Conservation (phyloP, 2,329 filamentous ascomycete species). For the Neofusicoccum sp. region DNA sequence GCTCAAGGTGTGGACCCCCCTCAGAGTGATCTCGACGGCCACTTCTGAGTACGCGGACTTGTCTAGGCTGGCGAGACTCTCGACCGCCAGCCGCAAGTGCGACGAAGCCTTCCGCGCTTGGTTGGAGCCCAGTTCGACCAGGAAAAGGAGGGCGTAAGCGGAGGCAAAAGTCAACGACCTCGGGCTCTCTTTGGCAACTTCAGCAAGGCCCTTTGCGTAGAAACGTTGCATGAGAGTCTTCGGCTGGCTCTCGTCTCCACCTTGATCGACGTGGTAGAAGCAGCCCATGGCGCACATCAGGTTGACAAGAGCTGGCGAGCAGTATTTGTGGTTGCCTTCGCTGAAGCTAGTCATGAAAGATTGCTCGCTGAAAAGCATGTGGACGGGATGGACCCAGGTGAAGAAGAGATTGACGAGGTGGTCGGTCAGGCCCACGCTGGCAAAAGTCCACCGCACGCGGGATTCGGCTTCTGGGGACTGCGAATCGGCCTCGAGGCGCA, state of each 20-base stretch:
- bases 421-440: constrained; percentile 23
- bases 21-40: constrained; percentile 21
- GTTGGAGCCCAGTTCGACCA: constrained; percentile 26
- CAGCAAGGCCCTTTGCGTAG: constrained; percentile 22
- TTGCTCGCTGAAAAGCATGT: constrained; percentile 31
- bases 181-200: constrained; percentile 21
- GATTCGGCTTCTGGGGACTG: neutral
- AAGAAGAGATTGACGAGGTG: constrained; percentile 31
- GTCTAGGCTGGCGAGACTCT: constrained; percentile 19
- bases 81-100: constrained; percentile 25
- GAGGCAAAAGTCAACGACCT: constrained; percentile 22
- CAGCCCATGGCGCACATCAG: constrained; percentile 32
- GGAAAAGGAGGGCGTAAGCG: constrained; percentile 29
- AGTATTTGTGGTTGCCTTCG: constrained; percentile 22
- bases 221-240: constrained; percentile 24
- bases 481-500: neutral
- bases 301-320: constrained; percentile 28
- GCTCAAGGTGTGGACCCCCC: constrained; percentile 23
- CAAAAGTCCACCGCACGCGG: constrained; percentile 23
- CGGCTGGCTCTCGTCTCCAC: constrained; percentile 18
- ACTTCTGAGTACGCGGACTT: constrained; percentile 6
- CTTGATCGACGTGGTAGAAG: constrained; percentile 22
- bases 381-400: constrained; percentile 31
- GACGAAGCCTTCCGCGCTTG: constrained; percentile 26
- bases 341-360: constrained; percentile 26